phyloP scores from a whole-genome alignment of 164 flowering plant species.

The Brasenia schreberi region DNA sequence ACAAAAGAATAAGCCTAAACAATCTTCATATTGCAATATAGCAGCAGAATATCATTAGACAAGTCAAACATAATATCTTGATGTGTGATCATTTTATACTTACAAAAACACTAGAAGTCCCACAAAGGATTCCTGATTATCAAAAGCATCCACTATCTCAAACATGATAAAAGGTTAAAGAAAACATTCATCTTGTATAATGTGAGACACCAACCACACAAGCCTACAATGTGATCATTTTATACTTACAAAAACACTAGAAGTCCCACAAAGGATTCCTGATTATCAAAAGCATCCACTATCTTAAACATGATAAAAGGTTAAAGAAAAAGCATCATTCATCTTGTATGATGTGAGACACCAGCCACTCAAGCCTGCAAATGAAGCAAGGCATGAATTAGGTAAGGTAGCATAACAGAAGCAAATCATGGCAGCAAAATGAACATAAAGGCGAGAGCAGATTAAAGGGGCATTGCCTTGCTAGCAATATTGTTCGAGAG shows the following conservation, averaged over 20 bases:
- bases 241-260: neutral
- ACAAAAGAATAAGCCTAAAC: neutral
- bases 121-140: neutral
- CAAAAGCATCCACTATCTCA: neutral
- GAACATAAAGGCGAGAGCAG: neutral
- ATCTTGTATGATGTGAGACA: neutral
- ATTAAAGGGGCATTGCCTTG: slow-evolving; percentile 33
- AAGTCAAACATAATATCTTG: neutral
- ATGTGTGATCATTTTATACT: neutral
- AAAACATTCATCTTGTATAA: neutral
- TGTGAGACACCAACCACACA: neutral
- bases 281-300: neutral
- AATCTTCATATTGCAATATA: neutral
- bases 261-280: neutral
- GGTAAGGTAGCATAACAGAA: neutral
- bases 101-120: neutral
- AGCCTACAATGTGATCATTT: no score
- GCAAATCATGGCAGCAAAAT: neutral
- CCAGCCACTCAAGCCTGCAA: neutral
- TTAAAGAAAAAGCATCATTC: neutral
- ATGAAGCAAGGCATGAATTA: no score
- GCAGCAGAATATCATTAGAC: neutral
- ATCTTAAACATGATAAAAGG: neutral
- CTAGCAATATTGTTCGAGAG: slow-evolving; percentile 91
- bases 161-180: neutral